Conservation (phyloP, 2,329 filamentous ascomycete species). For the Neofusicoccum sp. region DNA sequence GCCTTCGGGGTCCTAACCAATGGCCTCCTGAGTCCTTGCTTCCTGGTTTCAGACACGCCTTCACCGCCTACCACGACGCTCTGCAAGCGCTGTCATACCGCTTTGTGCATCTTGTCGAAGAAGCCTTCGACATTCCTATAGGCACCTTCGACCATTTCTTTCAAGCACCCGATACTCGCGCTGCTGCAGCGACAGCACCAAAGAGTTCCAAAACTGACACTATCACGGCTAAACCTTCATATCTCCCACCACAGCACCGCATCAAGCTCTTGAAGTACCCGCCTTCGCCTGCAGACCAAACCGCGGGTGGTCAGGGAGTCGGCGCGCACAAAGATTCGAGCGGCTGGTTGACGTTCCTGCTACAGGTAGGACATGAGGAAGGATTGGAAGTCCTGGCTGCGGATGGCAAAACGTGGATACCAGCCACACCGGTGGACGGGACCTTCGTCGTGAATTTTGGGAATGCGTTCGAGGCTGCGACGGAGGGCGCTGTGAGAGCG, state of each 20-base stretch:
- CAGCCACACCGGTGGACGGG: constrained; percentile 50
- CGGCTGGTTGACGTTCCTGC: constrained; percentile 66
- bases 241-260: constrained; percentile 54
- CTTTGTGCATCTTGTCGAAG: constrained; percentile 60
- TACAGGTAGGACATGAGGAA: constrained; percentile 59
- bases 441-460: constrained; percentile 63
- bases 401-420: constrained; percentile 51
- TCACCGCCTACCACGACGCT: constrained; percentile 52
- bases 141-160: constrained; percentile 56
- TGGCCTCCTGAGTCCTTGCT: constrained; percentile 35
- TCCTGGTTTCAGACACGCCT: constrained; percentile 36
- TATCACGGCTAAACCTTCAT: not conserved
- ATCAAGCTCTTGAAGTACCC: constrained; percentile 62
- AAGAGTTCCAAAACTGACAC: not conserved
- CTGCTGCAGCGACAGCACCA: not conserved
- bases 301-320: constrained; percentile 52
- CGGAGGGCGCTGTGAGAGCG: constrained; percentile 56
- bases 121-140: constrained; percentile 54
- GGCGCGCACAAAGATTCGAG: constrained; percentile 66
- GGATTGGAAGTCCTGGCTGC: constrained; percentile 57
- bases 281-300: constrained; percentile 27
- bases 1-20: constrained; percentile 42
- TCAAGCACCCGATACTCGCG: constrained; percentile 30
- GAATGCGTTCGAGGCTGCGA: constrained; percentile 61
- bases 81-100: constrained; percentile 54